Percentiles rank a stretch among this genome's conserved stretches.
phyloP scores from a whole-genome alignment of 176 grass and related monocot species.

The Puya raimondii region DNA sequence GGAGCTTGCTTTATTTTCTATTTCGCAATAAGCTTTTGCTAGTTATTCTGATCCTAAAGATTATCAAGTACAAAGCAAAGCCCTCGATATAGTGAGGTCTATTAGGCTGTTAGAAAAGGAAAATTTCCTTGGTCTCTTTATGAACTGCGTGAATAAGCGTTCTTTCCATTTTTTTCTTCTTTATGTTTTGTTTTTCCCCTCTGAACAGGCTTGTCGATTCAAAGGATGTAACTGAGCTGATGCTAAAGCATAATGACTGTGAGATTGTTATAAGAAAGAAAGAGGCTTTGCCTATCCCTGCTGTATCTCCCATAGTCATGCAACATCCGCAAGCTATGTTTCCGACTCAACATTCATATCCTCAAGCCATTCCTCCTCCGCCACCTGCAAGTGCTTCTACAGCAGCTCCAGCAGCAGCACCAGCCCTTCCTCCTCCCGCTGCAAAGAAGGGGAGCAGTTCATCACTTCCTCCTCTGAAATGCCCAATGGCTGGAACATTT shows the following conservation, averaged over 20 bases:
- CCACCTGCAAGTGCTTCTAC: constrained; percentile 3
- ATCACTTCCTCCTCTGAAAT: constrained; percentile 26
- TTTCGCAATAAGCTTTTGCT: neutral
- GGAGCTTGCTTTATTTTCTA: no score
- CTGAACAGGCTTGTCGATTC: constrained; percentile 39
- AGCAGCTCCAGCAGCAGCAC: constrained; percentile 10
- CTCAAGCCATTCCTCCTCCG: neutral
- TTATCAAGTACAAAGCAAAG: neutral
- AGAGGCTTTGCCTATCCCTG: constrained; percentile 19
- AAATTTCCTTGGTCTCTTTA: neutral
- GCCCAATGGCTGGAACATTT: constrained; percentile 47
- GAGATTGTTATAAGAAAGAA: constrained; percentile 39
- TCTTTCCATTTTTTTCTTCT: neutral
- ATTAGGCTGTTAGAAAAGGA: neutral
- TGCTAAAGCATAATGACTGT: constrained; percentile 30
- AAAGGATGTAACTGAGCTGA: constrained; percentile 34
- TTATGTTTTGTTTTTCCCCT: constrained; percentile 1
- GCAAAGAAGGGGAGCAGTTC: constrained; percentile 15
- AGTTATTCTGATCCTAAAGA: neutral
- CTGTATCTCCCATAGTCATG: constrained; percentile 22
- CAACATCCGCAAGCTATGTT: constrained; percentile 21
- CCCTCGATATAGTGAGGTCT: neutral
- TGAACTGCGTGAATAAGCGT: neutral
- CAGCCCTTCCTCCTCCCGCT: constrained; percentile 16
- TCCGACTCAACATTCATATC: constrained; percentile 5